Base-by-base conservation (phyloP, 805 yeast species). In the Yamadazyma akitaensis region DNA sequence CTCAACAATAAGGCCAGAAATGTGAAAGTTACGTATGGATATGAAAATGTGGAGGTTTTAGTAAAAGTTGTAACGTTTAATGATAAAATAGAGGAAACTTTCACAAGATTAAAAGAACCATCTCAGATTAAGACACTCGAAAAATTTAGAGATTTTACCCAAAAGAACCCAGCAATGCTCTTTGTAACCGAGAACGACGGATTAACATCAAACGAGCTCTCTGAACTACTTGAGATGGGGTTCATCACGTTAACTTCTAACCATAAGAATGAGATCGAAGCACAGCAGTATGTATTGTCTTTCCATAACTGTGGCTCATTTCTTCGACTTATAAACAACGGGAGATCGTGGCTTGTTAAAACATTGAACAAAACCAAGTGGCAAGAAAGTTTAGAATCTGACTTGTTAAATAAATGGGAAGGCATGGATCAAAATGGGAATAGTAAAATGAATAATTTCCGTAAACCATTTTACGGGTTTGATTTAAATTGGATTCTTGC, bases 241-340 rank as follows among this genome's bases (percentile, higher is more conserved):
- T 72, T 66, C 40, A 53, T 78, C 5, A 72, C 81, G 0, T 54
- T 76, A 41, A 67, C 75, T 0, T 71, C 76, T 8, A 72, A 72
- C 49, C 75, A 72, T 43, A 62, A 73, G 41, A 67, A 69, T 41
- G 72, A 65, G 49, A 67, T 74, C 34, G 77, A 72, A 37, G 46
- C 59, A 5, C 58, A 65, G 48, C 62, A 67, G 50, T 73, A 75
- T 48, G 60, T 73, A 17, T 53, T 80, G 2, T 62, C 80, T 7
- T 65, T 72, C 21, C 84, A 84, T 0, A 70, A 74, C 40, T 64
- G 79, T 47, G 85, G 85, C 0, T 69, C 75, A 1, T 70, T 65
- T 40, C 58, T 79, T 36, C 71, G 72, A 46, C 60, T 78, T 30
- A 56, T 77, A 14, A 75, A 70, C 47, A 59, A 68, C 1, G 74